Conservation (phyloP, 306 rosid genomes). For the Parietaria judaica region DNA sequence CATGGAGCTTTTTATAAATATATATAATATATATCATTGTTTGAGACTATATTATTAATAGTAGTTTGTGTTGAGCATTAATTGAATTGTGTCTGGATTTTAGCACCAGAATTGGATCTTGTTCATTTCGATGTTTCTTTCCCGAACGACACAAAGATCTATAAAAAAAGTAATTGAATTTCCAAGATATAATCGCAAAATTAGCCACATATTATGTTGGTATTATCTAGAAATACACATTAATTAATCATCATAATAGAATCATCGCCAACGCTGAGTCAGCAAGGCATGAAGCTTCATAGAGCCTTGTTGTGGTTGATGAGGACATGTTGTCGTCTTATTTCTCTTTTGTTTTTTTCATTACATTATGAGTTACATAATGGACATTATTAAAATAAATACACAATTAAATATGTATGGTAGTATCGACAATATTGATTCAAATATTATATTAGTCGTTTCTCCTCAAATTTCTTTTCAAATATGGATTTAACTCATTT, state of each 20-base stretch:
- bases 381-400: too few relatives aligned
- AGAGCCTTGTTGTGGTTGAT: not conserved
- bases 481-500: too few relatives aligned
- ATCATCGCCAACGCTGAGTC: not conserved
- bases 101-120: not conserved
- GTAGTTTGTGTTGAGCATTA: not conserved
- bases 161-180: not conserved
- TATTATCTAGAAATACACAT: not conserved
- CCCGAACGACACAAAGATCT: not conserved
- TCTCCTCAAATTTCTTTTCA: too few relatives aligned
- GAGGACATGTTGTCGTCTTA: not conserved
- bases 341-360: too few relatives aligned
- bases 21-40: too few relatives aligned
- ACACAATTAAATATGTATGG: too few relatives aligned
- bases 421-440: too few relatives aligned
- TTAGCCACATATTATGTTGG: not conserved
- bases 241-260: too few relatives aligned
- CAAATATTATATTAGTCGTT: too few relatives aligned
- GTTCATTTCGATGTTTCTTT: conserved; percentile 1
- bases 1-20: too few relatives aligned
- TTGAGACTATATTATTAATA: too few relatives aligned
- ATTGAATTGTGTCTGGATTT: not conserved
- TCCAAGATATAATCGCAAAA: not conserved
- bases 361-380: too few relatives aligned
- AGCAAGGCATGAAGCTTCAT: not conserved